These are phyloP conservation scores for Pinus albicaulis DNA, from an alignment of 75 land plant species.

Conservation along the genomic window DNA sequence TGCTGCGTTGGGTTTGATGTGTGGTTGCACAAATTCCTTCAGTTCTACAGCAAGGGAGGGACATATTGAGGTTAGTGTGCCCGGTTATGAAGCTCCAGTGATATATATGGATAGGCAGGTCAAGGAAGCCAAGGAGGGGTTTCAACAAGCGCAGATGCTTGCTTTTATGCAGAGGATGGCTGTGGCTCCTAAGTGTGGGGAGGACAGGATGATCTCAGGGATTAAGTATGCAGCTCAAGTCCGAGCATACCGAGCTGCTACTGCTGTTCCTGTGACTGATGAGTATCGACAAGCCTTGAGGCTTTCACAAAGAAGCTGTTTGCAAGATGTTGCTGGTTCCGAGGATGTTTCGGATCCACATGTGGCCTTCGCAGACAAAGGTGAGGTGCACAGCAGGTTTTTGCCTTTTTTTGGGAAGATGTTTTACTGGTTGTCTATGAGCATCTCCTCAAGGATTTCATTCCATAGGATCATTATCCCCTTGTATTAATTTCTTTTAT, in stretches of 20 bases:
- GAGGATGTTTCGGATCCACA: neutral
- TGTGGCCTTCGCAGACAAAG: neutral
- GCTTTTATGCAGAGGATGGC: slow-evolving; percentile 50
- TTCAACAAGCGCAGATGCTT: slow-evolving; percentile 37
- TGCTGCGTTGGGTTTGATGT: slow-evolving; percentile 44
- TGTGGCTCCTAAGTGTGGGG: slow-evolving; percentile 21
- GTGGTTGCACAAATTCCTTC: slow-evolving; percentile 34
- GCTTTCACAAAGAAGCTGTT: neutral
- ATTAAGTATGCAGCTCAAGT: slow-evolving; percentile 25
- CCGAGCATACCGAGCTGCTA: slow-evolving; percentile 40
- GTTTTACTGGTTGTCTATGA: no score
- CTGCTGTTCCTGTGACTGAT: neutral
- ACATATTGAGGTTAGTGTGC: slow-evolving; percentile 41
- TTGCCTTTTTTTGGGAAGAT: no score
- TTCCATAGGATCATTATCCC: no score
- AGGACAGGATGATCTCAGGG: slow-evolving; percentile 15
- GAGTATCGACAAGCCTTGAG: slow-evolving; percentile 1
- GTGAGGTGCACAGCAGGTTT: slow-evolving; percentile 2
- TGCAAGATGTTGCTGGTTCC: neutral
- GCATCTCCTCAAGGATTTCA: no score
- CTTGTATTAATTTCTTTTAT: no score
- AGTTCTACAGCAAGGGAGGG: slow-evolving; percentile 32
- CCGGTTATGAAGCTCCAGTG: slow-evolving; percentile 33
- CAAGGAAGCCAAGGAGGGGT: slow-evolving; percentile 30
- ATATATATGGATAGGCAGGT: slow-evolving; percentile 37